Percentiles rank a stretch among this genome's conserved stretches.
phyloP scores from a whole-genome alignment of 2,329 filamentous ascomycete genomes.

The Xylaria sp. region DNA sequence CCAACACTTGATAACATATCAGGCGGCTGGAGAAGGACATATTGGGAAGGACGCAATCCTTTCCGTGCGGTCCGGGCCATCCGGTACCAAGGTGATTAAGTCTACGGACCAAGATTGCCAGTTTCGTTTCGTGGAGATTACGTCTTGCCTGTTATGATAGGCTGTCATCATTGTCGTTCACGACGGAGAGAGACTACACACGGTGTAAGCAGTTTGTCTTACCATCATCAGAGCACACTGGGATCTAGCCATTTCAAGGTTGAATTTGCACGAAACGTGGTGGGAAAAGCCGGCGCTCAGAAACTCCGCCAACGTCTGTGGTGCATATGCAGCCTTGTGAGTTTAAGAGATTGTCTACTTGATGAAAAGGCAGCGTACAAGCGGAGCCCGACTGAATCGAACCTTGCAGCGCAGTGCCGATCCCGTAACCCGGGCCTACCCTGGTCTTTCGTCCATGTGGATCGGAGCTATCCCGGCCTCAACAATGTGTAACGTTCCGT shows the following conservation, averaged over 20 bases:
- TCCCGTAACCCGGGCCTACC: conserved; percentile 35
- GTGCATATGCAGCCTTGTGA: conserved; percentile 15
- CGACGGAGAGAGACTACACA: conserved; percentile 11
- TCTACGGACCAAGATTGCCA: conserved; percentile 10
- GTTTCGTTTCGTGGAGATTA: conserved; percentile 7
- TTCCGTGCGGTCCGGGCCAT: conserved; percentile 31
- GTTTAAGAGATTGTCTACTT: conserved; percentile 9
- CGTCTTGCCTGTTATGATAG: conserved; percentile 22
- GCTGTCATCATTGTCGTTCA: not conserved
- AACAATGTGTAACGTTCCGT: conserved; percentile 35
- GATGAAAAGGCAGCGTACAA: not conserved
- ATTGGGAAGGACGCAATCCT: conserved; percentile 12
- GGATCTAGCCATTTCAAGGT: conserved; percentile 11
- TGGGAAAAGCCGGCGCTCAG: not conserved
- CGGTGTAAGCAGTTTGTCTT: conserved; percentile 31
- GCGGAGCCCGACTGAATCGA: conserved; percentile 19
- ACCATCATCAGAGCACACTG: conserved; percentile 17
- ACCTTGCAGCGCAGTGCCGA: conserved; percentile 31
- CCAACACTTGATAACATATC: conserved; percentile 1
- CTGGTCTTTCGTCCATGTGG: conserved; percentile 26
- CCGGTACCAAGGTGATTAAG: conserved; percentile 29
- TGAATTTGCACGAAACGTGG: not conserved
- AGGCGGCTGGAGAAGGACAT: conserved; percentile 11
- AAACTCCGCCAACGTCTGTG: not conserved
- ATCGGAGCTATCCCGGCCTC: conserved; percentile 31